A percentile compares a stretch with the other conserved stretches of the same genome.
Evolutionary conservation across 2,329 filamentous ascomycete genomes (phyloP).

Genomic region (Lachnellula hyalina): DNA sequence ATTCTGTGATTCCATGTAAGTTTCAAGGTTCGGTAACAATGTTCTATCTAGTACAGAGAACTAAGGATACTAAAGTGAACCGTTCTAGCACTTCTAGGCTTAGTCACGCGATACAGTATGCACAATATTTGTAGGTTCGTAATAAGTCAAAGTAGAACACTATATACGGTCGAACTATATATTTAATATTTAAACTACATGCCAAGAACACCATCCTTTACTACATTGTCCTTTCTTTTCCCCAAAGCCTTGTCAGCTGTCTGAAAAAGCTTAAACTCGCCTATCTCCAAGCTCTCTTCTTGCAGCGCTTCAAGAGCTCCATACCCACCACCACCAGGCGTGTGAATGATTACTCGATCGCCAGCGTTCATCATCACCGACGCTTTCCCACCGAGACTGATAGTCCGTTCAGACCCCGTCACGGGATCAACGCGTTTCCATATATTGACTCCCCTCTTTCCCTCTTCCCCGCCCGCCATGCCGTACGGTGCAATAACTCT

Average conservation of each 20-base stretch:
- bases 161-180: no score
- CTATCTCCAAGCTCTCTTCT: not conserved
- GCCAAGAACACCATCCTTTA: not conserved
- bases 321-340: conserved; percentile 19
- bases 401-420: conserved; percentile 34
- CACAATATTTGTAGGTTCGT: no score
- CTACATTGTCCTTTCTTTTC: not conserved
- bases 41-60: no score
- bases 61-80: no score
- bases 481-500: conserved; percentile 74
- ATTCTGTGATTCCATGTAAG: no score
- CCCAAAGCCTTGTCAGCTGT: not conserved
- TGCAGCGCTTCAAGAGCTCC: not conserved
- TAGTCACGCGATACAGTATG: no score
- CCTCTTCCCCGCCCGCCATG: conserved; percentile 73
- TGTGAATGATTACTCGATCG: conserved; percentile 19
- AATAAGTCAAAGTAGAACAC: no score
- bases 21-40: no score
- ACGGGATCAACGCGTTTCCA: conserved; percentile 54
- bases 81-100: no score
- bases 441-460: conserved; percentile 69
- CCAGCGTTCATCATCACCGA: conserved; percentile 17
- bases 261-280: not conserved
- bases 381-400: conserved; percentile 21
- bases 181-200: not conserved